Base-by-base conservation (phyloP, 169 alveolate genomes). In the Perkinsus chesapeaki region DNA sequence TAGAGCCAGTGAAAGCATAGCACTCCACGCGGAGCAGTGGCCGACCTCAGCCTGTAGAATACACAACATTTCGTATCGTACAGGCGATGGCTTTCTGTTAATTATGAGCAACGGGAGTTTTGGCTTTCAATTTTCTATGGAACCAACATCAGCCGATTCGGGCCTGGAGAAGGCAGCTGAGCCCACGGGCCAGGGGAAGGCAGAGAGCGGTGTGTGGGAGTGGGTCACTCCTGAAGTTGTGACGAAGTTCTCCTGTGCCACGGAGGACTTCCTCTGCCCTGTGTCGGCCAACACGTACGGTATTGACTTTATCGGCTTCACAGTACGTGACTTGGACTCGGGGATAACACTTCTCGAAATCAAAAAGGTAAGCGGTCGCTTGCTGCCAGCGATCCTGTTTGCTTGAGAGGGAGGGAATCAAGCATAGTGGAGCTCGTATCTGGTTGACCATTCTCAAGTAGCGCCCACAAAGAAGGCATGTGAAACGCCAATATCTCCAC, bases 251-350 rank as follows among this genome's bases (percentile, higher is more conserved):
- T 94, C 97, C 23, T 60, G 82, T 34, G 82, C 82, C 23, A 60
- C 82, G 31, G 95, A 95, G n/a, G 92, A 94, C 72, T 97, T 97
- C 95, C 94, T 96, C 37, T 96, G 98, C 91, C 95, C 95, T 38
- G 92, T 95, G 19, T 94, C 95, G 43, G 98, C 96, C 20, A 97
- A 96, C 93, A 92, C 60, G 43, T 96, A 95, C 82, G 95, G 96
- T 36, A 95, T 97, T 36, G 93, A 95, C 92, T 97, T 97, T 93
- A 93, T 95, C 73, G 94, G 94, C 43, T 97, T 96, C 92, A 96
- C 93, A 73, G 95, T 97, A 19, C 94, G 98, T 92, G 97, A 96
- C 73, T 82, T 96, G 47, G 98, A 96, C 37, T 91, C 96, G 39
- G 97, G 96, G 38, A 60, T 92, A 36, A 60, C 92, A 34, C 27